Conservation (phyloP, 2,329 filamentous ascomycete species). For the Exophiala calicioides region DNA sequence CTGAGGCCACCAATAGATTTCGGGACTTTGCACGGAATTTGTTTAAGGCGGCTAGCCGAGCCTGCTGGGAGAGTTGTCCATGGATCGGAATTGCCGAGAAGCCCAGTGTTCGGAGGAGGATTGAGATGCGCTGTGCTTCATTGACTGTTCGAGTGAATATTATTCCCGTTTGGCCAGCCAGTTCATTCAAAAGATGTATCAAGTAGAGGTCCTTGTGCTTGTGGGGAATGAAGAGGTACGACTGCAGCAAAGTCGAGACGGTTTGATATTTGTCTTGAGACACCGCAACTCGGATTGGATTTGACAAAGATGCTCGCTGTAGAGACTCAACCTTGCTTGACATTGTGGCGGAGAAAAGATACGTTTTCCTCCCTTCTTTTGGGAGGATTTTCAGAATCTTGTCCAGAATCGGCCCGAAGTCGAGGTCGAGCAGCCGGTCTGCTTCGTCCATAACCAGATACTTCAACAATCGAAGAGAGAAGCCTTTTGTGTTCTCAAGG, state of each 20-base stretch:
- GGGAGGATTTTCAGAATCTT: slow-evolving; percentile 91
- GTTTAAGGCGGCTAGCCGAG: slow-evolving; percentile 80
- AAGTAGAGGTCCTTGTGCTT: slow-evolving; percentile 88
- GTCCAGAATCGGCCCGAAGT: slow-evolving; percentile 89
- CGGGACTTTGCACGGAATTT: slow-evolving; percentile 83
- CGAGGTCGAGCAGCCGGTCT: slow-evolving; percentile 85
- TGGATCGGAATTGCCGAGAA: slow-evolving; percentile 91
- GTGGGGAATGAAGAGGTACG: slow-evolving; percentile 82
- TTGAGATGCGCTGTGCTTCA: slow-evolving; percentile 82
- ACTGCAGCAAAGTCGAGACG: slow-evolving; percentile 82
- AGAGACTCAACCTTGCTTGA: slow-evolving; percentile 89
- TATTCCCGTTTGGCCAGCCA: slow-evolving; percentile 81
- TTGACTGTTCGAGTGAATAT: slow-evolving; percentile 91
- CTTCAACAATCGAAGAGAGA: slow-evolving; percentile 77
- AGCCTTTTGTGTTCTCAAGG: slow-evolving; percentile 94
- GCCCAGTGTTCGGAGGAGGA: slow-evolving; percentile 78
- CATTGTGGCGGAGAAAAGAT: slow-evolving; percentile 93
- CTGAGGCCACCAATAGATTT: slow-evolving; percentile 86
- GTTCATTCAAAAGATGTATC: slow-evolving; percentile 81
- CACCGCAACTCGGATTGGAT: slow-evolving; percentile 80
- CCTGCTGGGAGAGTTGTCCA: slow-evolving; percentile 84
- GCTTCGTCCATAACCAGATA: slow-evolving; percentile 96
- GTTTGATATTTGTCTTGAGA: slow-evolving; percentile 85
- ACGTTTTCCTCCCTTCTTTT: slow-evolving; percentile 71
- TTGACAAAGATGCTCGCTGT: slow-evolving; percentile 82